Evolutionary conservation across 805 yeast genomes (phyloP), one percentile per base, ranked within the genome.

Genomic region (Teunomyces cretensis): DNA sequence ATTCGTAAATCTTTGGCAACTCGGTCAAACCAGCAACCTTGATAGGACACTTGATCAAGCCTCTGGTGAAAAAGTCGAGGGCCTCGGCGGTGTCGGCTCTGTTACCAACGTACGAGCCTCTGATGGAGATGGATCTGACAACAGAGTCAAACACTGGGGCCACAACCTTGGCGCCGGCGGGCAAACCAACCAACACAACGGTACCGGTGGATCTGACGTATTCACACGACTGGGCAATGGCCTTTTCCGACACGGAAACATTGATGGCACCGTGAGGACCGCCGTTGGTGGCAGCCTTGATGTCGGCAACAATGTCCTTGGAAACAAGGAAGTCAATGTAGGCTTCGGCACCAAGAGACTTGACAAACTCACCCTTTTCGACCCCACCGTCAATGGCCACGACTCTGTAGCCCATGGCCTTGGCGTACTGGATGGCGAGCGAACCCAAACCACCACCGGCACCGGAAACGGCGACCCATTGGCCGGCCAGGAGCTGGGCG

Each of bases 361-460:
- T 49, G 50, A 37, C 39, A 42, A 46, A 48, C 28, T 48, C 72
- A 78, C 78, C 80, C 70, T 85, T 84, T 38, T 78, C 88, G 11
- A 64, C 85, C 68, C 88, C 88, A 65, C 87, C 88, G 61, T 85
- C 91, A 54, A 85, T 83, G 54, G 79, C 89, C 30, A 84, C 55
- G 39, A 84, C 87, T 56, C 76, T 63, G 67, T 72, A 73, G 58
- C 91, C 92, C 86, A 84, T 79, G 49, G 88, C 88, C 55, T 67
- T 76, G 50, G 88, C 90, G 68, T 83, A 85, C 70, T 85, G 90
- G 56, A 84, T 72, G 45, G 88, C 89, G 53, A 85, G 68, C 32
- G 88, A 72, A 60, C 91, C 92, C 65, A 85, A 76, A 61, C 92
- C 91, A 65, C 91, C 91, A 65, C 81, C 87, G 50, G 89, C 90